phyloP scores from a whole-genome alignment of 345 rosid genomes.

The Durio zibethinus region DNA sequence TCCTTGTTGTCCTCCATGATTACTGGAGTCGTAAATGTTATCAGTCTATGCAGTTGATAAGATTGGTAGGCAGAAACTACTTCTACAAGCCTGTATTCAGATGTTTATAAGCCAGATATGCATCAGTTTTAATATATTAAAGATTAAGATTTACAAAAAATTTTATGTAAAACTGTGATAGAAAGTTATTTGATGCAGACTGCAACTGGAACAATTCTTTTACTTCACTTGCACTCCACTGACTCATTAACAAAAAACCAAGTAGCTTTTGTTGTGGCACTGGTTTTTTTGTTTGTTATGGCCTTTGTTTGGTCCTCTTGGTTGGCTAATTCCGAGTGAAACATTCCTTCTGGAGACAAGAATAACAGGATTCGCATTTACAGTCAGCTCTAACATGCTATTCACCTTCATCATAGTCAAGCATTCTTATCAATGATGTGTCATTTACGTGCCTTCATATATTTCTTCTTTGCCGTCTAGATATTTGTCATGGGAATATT shows the following conservation, averaged over 20 bases:
- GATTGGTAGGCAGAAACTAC: conserved; percentile 34
- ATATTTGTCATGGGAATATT: conserved; percentile 57
- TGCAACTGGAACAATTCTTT: conserved; percentile 47
- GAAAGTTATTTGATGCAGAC: conserved; percentile 21
- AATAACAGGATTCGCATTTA: conserved; percentile 53
- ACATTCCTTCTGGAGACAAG: conserved; percentile 67
- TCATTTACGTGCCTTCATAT: conserved; percentile 39
- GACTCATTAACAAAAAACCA: conserved; percentile 28
- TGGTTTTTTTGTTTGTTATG: conserved; percentile 57
- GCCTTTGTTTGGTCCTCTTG: conserved; percentile 74
- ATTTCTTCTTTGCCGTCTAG: conserved; percentile 67
- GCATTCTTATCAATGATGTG: conserved; percentile 69
- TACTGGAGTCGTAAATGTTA: conserved; percentile 52
- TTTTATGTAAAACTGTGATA: not conserved
- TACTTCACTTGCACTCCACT: conserved; percentile 30
- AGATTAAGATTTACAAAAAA: not conserved
- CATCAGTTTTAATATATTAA: not conserved
- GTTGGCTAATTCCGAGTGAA: conserved; percentile 76
- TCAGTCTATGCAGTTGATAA: conserved; percentile 32
- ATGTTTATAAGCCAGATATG: conserved; percentile 32
- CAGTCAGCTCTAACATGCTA: conserved; percentile 73
- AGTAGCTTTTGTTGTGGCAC: conserved; percentile 43
- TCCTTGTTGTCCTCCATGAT: conserved; percentile 55
- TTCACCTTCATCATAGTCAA: conserved; percentile 77
- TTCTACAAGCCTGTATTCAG: conserved; percentile 41